These are phyloP conservation scores for Pleoardoris graminearum DNA, from an alignment of 2,329 filamentous ascomycete genomes.

Conservation along the genomic window DNA sequence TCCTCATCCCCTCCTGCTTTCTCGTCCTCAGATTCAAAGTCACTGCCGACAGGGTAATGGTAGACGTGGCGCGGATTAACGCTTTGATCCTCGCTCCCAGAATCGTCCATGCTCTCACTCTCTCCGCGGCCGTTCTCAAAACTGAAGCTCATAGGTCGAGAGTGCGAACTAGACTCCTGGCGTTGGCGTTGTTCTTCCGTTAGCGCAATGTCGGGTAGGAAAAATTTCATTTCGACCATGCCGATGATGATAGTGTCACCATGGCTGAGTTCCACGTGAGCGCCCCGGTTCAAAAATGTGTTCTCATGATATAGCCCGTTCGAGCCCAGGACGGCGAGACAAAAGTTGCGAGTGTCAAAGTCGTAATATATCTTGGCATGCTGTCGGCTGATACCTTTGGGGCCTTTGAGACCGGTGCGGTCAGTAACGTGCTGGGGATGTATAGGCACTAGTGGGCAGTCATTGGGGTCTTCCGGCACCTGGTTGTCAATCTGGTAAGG, in stretches of 20 bases:
- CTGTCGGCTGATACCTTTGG: slow-evolving; percentile 73
- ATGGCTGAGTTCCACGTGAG: slow-evolving; percentile 57
- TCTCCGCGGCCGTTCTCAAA: slow-evolving; percentile 67
- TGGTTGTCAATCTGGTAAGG: slow-evolving; percentile 60
- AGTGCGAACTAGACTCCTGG: slow-evolving; percentile 52
- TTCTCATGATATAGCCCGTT: slow-evolving; percentile 64
- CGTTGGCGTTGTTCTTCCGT: slow-evolving; percentile 56
- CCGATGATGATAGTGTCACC: slow-evolving; percentile 73
- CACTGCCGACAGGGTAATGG: slow-evolving; percentile 31
- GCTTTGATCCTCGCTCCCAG: slow-evolving; percentile 37
- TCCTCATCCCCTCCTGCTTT: slow-evolving; percentile 31
- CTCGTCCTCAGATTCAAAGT: slow-evolving; percentile 33
- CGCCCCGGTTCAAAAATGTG: slow-evolving; percentile 23
- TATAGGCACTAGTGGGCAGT: slow-evolving; percentile 70
- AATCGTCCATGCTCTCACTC: slow-evolving; percentile 47
- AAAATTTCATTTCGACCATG: slow-evolving; percentile 68
- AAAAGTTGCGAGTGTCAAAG: slow-evolving; percentile 63
- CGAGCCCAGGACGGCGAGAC: slow-evolving; percentile 63
- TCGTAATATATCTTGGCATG: slow-evolving; percentile 76
- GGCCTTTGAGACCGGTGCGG: slow-evolving; percentile 59
- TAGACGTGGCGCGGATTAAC: slow-evolving; percentile 41
- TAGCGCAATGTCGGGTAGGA: slow-evolving; percentile 58
- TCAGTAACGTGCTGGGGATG: slow-evolving; percentile 60
- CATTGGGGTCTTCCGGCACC: slow-evolving; percentile 61
- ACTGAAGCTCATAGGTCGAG: slow-evolving; percentile 70